These are phyloP conservation scores for Fusarium zealandicum DNA, from an alignment of 2,329 filamentous ascomycete species.

Conservation along the genomic window DNA sequence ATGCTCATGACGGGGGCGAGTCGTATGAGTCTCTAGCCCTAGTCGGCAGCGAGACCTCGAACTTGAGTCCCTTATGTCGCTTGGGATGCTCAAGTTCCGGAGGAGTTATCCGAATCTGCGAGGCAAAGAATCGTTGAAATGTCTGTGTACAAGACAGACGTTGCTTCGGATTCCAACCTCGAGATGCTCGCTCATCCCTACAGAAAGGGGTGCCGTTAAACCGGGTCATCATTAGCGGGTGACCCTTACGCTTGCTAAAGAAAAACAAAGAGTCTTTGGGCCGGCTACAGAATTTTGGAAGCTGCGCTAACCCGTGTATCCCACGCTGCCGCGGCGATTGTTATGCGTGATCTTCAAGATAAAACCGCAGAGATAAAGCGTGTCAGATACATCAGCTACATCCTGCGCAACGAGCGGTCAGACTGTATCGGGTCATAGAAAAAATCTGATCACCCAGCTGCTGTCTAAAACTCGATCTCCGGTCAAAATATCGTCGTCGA, in stretches of 20 bases:
- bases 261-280: conserved; percentile 27
- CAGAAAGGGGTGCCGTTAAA: conserved; percentile 8
- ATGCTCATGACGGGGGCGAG: conserved; percentile 29
- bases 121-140: no score
- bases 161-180: neutral
- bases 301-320: conserved; percentile 45
- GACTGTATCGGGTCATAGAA: conserved; percentile 38
- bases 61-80: conserved; percentile 23
- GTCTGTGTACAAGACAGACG: neutral
- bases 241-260: conserved; percentile 26
- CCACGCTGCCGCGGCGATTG: conserved; percentile 45
- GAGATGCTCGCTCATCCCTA: conserved; percentile 32
- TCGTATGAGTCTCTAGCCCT: conserved; percentile 20
- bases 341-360: conserved; percentile 39
- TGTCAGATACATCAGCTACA: conserved; percentile 43
- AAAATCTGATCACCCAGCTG: conserved; percentile 28
- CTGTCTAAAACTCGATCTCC: conserved; percentile 45
- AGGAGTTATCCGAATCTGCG: accelerated
- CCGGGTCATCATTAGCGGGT: conserved; percentile 40
- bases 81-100: neutral
- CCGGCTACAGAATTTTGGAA: conserved; percentile 22
- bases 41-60: conserved; percentile 29
- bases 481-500: conserved; percentile 39
- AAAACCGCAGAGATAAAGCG: neutral
- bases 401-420: conserved; percentile 44